Evolutionary conservation across 1,284 basidiomycete species (phyloP), one percentile per base, ranked within the genome.

Genomic region (Vanrija pseudolonga): DNA sequence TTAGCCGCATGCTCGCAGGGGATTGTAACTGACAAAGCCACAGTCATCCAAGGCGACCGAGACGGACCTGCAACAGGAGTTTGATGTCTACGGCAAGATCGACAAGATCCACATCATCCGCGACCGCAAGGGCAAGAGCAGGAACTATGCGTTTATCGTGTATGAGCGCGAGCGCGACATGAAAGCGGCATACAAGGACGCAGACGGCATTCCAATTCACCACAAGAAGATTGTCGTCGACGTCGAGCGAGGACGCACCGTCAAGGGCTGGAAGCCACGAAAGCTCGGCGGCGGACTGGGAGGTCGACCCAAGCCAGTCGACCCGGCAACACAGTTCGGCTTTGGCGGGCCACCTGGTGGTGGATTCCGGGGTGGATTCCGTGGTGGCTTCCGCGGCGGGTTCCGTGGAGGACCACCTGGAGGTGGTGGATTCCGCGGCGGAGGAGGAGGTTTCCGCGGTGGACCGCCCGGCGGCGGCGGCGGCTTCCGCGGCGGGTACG

Each of bases 101-200:
- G 91, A 96, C 77, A 83, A 87, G 54, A 87, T 98, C 65, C 82
- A 88, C 51, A 88, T 99, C 50, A 92, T 98, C 12, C 84, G 87
- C 45, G 89, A 96, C 80, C 86, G 88, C 72, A 88, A 92, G 66
- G 86, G 84, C 47, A 88, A 91, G 60, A 85, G 87, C 68, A 82
- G 88, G 61, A 92, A 93, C 18, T 98, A 98, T 75, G 96, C 95
- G 17, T 99, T 99, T 76, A 83, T 99, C 59, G 91, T 98, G 7
- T 99, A 92, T 68, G 96, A 99, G 74, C 84, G 94, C 23, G 96
- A 98, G 78, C 85, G 93, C 57, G 96, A 99, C 74, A 98, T 98
- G 96, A 97, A 97, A 84, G 95, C 93, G 59, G 96, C 95, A 11
- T 99, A 98, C 82, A 98, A 98, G 79, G 95, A 98, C 72, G 96